Evolutionary conservation across 2,329 filamentous ascomycete genomes (phyloP).

Genomic region (Colletotrichum chrysophilum): DNA sequence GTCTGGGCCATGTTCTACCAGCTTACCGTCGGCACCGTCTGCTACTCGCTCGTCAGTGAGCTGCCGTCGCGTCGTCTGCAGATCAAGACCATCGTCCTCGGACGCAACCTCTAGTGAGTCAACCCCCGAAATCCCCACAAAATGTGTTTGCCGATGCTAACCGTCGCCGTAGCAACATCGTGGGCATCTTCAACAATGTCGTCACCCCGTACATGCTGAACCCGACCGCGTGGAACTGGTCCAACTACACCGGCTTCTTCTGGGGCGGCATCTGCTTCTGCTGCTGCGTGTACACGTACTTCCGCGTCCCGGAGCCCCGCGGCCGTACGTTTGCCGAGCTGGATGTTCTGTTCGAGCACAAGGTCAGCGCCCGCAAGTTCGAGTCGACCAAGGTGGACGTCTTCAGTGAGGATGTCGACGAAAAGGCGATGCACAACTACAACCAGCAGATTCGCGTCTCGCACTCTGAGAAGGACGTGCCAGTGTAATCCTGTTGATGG

Average conservation of each 20-base stretch:
- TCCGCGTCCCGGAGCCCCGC: slow-evolving; percentile 79
- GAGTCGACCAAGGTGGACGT: slow-evolving; percentile 61
- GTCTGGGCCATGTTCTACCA: slow-evolving; percentile 85
- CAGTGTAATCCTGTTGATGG: neutral
- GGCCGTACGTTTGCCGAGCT: slow-evolving; percentile 87
- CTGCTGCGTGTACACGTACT: slow-evolving; percentile 83
- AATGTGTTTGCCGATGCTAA: neutral
- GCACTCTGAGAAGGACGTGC: slow-evolving; percentile 28
- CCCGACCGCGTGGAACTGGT: slow-evolving; percentile 85
- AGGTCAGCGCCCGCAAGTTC: slow-evolving; percentile 76
- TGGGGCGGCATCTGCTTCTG: slow-evolving; percentile 82
- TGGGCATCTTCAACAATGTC: slow-evolving; percentile 81
- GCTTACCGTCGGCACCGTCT: slow-evolving; percentile 85
- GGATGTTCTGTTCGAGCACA: slow-evolving; percentile 81
- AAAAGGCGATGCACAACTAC: slow-evolving; percentile 53
- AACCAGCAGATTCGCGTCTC: slow-evolving; percentile 42
- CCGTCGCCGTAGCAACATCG: slow-evolving; percentile 65
- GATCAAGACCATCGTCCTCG: slow-evolving; percentile 91
- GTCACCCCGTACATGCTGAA: slow-evolving; percentile 94
- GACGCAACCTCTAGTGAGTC: slow-evolving; percentile 74
- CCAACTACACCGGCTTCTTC: slow-evolving; percentile 87
- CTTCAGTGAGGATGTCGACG: slow-evolving; percentile 54
- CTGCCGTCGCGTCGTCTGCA: slow-evolving; percentile 82
- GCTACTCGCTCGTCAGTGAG: slow-evolving; percentile 87
- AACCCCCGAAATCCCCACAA: no score